Evolutionary conservation across 768 basidiomycete species (phyloP).

Genomic region (Gloeophyllum trabeum): DNA sequence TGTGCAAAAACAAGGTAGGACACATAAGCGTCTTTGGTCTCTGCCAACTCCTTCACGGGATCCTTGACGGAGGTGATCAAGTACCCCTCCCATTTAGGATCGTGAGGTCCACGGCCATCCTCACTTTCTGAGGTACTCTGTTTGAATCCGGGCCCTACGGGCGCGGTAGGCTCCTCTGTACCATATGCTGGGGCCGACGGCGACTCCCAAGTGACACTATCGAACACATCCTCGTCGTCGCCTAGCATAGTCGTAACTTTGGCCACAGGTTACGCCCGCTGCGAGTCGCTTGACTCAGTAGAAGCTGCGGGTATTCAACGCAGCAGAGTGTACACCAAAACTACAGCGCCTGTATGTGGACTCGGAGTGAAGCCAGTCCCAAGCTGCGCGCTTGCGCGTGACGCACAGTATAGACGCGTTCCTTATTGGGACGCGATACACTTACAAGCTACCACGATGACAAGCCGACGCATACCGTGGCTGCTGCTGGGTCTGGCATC

Average conservation of each 20-base stretch:
- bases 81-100: slow-evolving; percentile 88
- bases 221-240: slow-evolving; percentile 85
- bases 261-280: too few relatives aligned
- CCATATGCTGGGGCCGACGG: slow-evolving; percentile 46
- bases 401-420: neutral
- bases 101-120: slow-evolving; percentile 54
- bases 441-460: neutral
- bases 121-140: slow-evolving; percentile 66
- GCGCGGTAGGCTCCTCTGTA: slow-evolving; percentile 23
- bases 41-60: slow-evolving; percentile 91
- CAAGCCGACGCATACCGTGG: neutral
- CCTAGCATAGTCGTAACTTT: slow-evolving; percentile 50
- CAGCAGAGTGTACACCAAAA: neutral
- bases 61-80: slow-evolving; percentile 78
- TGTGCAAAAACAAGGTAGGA: slow-evolving; percentile 86
- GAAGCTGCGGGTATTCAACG: neutral
- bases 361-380: too few relatives aligned
- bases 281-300: neutral
- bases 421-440: neutral
- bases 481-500: slow-evolving; percentile 21
- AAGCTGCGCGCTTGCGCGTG: too few relatives aligned
- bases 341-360: neutral
- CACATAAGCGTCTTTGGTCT: slow-evolving; percentile 95
- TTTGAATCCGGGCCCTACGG: slow-evolving; percentile 72
- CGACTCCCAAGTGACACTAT: slow-evolving; percentile 87